Evolutionary conservation across 805 yeast species (phyloP).

Genomic region (Aciculoconidium aculeatum): DNA sequence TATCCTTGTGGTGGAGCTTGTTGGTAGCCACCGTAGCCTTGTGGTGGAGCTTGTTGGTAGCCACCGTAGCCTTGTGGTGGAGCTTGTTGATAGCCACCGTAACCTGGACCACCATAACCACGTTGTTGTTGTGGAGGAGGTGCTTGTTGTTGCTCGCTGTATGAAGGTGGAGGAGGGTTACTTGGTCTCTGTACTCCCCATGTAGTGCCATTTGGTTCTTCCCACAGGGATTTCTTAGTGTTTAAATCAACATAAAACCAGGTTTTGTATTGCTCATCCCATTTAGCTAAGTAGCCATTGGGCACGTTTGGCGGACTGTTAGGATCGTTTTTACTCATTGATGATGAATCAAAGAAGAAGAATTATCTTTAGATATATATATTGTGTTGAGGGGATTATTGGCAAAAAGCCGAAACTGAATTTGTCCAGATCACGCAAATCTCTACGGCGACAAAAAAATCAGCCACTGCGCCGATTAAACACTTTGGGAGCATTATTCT

Average conservation of each 20-base stretch:
- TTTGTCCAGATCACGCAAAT: too few relatives aligned
- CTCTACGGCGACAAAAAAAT: too few relatives aligned
- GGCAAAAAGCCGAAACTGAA: too few relatives aligned
- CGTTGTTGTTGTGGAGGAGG: constrained; percentile 8
- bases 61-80: constrained; percentile 19
- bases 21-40: constrained; percentile 11
- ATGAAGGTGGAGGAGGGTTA: constrained; percentile 41
- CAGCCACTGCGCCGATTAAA: too few relatives aligned
- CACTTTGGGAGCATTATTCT: too few relatives aligned
- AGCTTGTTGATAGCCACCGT: constrained; percentile 9
- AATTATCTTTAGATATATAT: too few relatives aligned
- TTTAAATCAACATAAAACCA: constrained; percentile 77
- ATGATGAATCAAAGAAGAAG: too few relatives aligned
- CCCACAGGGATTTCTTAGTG: constrained; percentile 86
- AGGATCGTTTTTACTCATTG: constrained; percentile 9
- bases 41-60: constrained; percentile 11
- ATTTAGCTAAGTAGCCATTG: constrained; percentile 68
- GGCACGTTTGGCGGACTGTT: constrained; percentile 51
- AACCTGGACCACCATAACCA: too few relatives aligned
- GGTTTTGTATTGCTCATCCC: constrained; percentile 61
- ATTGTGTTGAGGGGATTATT: too few relatives aligned
- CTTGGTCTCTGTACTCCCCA: constrained; percentile 19
- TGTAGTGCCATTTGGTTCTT: constrained; percentile 59
- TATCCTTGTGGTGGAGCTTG: constrained; percentile 19
- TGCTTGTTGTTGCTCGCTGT: constrained; percentile 8